Evolutionary conservation across 805 yeast genomes (phyloP), one percentile per base, ranked within the genome.

Genomic region (Candida taoyuanica): DNA sequence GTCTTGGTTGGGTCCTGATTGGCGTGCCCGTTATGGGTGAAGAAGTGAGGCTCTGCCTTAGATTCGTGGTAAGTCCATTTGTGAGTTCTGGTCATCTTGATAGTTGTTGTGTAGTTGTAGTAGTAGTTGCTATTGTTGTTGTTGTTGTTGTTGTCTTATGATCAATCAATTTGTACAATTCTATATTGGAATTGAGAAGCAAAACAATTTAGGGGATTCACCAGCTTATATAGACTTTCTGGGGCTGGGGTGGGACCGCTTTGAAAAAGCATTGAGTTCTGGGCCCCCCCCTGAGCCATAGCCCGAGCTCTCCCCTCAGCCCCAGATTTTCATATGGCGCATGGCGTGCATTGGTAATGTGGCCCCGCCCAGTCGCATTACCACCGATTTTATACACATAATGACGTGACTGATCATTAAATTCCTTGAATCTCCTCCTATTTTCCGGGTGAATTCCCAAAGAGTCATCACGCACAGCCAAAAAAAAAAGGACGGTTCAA

Each of bases 1-100:
- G 83, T 75, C 53, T 77, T 75, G 55, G 77, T 78, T 39, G 96
- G 95, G 46, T 81, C 77, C 37, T 76, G 71, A 51, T 82, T 79
- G 44, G 61, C 60, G 54, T 73, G 72, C 15, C 95, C 95, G 52
- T 75, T 74, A 58, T 82, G 89, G 40, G 89, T 81, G 60, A 87
- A 88, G 75, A 75, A 86, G 56, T 75, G 79, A 37, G 87, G 75
- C 42, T 73, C 73, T 29, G 74, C 65, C 45, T 70, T 70, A 28
- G 69, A 59, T 62, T 81, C 87, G 55, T 78, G 82, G 19, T 59
- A 38, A 18, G 81, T 74, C 86, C 87, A 82, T 65, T 81, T 83
- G 62, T 75, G 73, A 33, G 91, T 83, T 79, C 87, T 81, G 38
- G 88, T 72, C 93, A 83, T 82, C 16, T 12, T 28, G 7, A n/a